Evolutionary conservation across 441 rosid genomes (phyloP).

Genomic region (Flueggea neowawraea): DNA sequence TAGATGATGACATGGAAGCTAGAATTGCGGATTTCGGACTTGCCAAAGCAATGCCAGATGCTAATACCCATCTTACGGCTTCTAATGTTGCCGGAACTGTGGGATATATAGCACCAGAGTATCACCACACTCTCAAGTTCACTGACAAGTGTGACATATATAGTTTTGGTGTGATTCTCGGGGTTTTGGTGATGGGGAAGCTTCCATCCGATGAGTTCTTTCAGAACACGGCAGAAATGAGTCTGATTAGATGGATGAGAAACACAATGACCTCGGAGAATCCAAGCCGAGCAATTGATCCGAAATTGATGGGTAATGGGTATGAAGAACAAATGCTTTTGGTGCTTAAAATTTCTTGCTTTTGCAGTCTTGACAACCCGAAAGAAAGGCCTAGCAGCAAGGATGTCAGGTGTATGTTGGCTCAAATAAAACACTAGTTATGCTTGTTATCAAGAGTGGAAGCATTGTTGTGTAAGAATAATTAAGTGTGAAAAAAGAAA

Average conservation of each 20-base stretch:
- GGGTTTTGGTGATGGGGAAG: slow-evolving; percentile 72
- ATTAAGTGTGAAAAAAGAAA: too few relatives aligned
- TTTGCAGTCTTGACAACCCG: slow-evolving; percentile 73
- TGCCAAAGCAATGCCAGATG: slow-evolving; percentile 78
- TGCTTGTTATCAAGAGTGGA: too few relatives aligned
- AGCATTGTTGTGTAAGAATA: too few relatives aligned
- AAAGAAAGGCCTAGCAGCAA: slow-evolving; percentile 89
- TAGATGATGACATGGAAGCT: slow-evolving; percentile 90
- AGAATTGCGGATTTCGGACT: slow-evolving; percentile 89
- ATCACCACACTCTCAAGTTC: slow-evolving; percentile 78
- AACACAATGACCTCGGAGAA: slow-evolving; percentile 59
- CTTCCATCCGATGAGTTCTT: slow-evolving; percentile 84
- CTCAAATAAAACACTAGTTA: slow-evolving; percentile 42
- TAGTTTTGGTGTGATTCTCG: slow-evolving; percentile 79
- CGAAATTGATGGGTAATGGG: slow-evolving; percentile 48
- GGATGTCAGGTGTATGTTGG: slow-evolving; percentile 71
- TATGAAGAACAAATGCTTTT: slow-evolving; percentile 75
- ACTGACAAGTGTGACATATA: slow-evolving; percentile 82
- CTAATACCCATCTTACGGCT: slow-evolving; percentile 59
- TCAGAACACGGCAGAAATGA: slow-evolving; percentile 61
- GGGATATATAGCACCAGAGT: slow-evolving; percentile 91
- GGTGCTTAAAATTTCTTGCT: slow-evolving; percentile 80
- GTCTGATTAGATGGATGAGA: slow-evolving; percentile 79
- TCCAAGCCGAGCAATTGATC: slow-evolving; percentile 64
- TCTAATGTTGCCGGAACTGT: slow-evolving; percentile 74